Percentiles rank a stretch among this genome's conserved stretches.
These are phyloP conservation scores for Fusarium robinianum DNA, from an alignment of 2,329 filamentous ascomycete genomes.

Conservation along the genomic window DNA sequence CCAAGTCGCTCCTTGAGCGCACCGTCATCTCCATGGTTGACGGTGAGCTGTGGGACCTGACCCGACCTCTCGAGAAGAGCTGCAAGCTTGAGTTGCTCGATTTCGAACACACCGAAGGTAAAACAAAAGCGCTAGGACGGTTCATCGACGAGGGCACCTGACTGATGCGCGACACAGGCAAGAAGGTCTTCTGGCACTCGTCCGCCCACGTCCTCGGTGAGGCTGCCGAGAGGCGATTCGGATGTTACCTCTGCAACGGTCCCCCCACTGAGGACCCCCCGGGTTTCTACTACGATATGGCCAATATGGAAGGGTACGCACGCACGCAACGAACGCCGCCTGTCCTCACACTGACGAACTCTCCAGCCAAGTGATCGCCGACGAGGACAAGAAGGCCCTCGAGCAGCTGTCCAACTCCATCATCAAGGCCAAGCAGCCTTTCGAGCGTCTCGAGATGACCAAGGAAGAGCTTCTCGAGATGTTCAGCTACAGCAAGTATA, in stretches of 20 bases:
- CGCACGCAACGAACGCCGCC: neutral
- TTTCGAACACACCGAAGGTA: conserved; percentile 63
- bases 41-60: conserved; percentile 88
- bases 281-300: conserved; percentile 98
- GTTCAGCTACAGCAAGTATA: conserved; percentile 97
- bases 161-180: conserved; percentile 54
- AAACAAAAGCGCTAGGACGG: neutral
- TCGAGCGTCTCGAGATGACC: conserved; percentile 84
- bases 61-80: conserved; percentile 84
- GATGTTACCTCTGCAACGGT: conserved; percentile 90
- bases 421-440: conserved; percentile 95
- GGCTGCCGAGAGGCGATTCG: conserved; percentile 86
- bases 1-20: conserved; percentile 82
- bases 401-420: conserved; percentile 80
- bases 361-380: conserved; percentile 69
- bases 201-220: conserved; percentile 96
- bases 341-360: conserved; percentile 44
- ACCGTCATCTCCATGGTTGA: conserved; percentile 87
- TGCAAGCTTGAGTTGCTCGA: conserved; percentile 83
- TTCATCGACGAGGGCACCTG: neutral
- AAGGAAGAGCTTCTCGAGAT: conserved; percentile 94
- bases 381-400: conserved; percentile 82
- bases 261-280: conserved; percentile 77
- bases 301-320: conserved; percentile 50
- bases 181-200: conserved; percentile 98